These are phyloP conservation scores for Globisporangium uncinulatum DNA, from an alignment of 352 stramenopile species.

Conservation along the genomic window DNA sequence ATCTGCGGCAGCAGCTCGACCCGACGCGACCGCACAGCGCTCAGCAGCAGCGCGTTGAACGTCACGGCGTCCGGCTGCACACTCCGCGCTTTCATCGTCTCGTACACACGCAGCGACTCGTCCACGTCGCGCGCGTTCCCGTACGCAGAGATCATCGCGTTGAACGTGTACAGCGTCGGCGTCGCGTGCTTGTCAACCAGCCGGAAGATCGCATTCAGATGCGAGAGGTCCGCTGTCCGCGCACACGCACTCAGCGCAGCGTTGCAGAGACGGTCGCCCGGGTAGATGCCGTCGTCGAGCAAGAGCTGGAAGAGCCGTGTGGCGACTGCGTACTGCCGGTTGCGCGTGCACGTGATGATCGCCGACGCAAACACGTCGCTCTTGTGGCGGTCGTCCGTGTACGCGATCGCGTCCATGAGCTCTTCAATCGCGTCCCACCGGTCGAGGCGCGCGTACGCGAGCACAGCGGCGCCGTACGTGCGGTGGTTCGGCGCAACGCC, in stretches of 20 bases:
- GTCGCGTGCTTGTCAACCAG: slow-evolving; percentile 50
- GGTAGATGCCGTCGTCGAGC: slow-evolving; percentile 59
- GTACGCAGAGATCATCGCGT: slow-evolving; percentile 82
- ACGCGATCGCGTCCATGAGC: slow-evolving; percentile 52
- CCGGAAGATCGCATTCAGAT: slow-evolving; percentile 58
- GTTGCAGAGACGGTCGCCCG: slow-evolving; percentile 69
- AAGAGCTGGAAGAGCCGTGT: slow-evolving; percentile 60
- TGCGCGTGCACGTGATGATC: slow-evolving; percentile 74
- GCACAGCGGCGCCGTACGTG: slow-evolving; percentile 67
- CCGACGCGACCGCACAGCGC: slow-evolving; percentile 44
- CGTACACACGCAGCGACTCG: slow-evolving; percentile 50
- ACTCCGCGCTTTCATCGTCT: slow-evolving; percentile 26
- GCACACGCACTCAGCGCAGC: slow-evolving; percentile 61
- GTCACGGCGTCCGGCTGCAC: slow-evolving; percentile 53
- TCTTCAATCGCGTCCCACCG: slow-evolving; percentile 66
- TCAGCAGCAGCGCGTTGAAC: slow-evolving; percentile 66
- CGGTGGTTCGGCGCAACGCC: slow-evolving; percentile 57
- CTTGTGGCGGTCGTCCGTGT: slow-evolving; percentile 47
- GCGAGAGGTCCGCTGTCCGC: slow-evolving; percentile 47
- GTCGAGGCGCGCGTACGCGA: slow-evolving; percentile 65
- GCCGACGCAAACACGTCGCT: slow-evolving; percentile 61
- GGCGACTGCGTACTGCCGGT: slow-evolving; percentile 55
- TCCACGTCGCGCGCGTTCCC: slow-evolving; percentile 60
- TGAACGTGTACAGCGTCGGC: slow-evolving; percentile 71
- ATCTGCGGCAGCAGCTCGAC: slow-evolving; percentile 48